phyloP scores from a whole-genome alignment of 2,329 filamentous ascomycete genomes.

The Didymellaceae sp. region DNA sequence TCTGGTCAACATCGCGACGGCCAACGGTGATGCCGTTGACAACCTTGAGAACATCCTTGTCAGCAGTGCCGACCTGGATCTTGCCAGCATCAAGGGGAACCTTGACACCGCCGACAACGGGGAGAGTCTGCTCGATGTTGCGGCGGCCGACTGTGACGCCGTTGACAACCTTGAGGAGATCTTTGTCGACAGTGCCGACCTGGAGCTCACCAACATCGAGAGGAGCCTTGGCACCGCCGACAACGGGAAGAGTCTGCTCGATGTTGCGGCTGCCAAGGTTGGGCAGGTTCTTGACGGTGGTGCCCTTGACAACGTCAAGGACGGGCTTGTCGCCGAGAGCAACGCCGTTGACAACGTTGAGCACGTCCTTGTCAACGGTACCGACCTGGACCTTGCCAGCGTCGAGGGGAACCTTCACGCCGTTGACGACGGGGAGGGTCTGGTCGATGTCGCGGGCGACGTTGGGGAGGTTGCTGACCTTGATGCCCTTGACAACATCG shows the following conservation, averaged over 20 bases:
- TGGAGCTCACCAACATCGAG: constrained; percentile 8
- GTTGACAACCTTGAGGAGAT: constrained; percentile 2
- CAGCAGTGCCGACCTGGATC: constrained; percentile 8
- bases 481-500: not conserved
- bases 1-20: constrained; percentile 3
- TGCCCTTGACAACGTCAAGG: not conserved
- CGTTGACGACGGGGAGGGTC: not conserved
- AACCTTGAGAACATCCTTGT: constrained; percentile 2
- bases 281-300: constrained; percentile 3
- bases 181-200: constrained; percentile 8
- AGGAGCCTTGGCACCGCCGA: constrained; percentile 2
- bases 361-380: constrained; percentile 3
- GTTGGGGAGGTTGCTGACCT: not conserved
- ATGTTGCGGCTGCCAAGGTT: constrained; percentile 1
- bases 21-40: constrained; percentile 5
- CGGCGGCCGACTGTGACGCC: constrained; percentile 2
- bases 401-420: not conserved
- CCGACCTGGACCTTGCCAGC: constrained; percentile 1
- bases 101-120: not conserved
- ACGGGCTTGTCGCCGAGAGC: not conserved
- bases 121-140: constrained; percentile 4
- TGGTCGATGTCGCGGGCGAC: constrained; percentile 5
- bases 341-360: not conserved
- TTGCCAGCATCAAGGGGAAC: constrained; percentile 7
- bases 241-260: constrained; percentile 7